Base-by-base conservation (phyloP, 1,139 yeast species). In the Taphrina betulina region DNA sequence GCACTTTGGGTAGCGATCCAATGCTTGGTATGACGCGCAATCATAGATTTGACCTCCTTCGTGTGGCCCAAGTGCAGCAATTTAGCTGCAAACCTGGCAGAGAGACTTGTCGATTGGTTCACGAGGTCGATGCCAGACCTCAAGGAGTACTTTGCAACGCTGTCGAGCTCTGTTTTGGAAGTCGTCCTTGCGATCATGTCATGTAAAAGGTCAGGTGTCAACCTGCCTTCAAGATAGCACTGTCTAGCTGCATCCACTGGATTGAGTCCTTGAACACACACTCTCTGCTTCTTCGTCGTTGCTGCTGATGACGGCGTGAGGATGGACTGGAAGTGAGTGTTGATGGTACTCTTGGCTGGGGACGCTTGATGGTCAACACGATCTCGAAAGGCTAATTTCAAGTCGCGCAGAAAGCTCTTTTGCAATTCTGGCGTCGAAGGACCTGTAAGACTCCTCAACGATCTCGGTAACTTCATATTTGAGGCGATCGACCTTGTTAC, bases 361-460 rank as follows among this genome's bases (percentile, higher is more conserved):
- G 54, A 40, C 20, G 54, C 41, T 7, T 37, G 46, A 33, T 50
- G 46, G 20, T 50, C 37, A 8, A 50, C 37, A 16, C 54, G 29
- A 10, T 38, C 46, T 8, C 54, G 54, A 16, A 50, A 50, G 20
- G 54, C 44, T 12, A 16, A 29, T 24, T 50, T 50, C 23, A 50
- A 46, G 24, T 50, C 54, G 17, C 31, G 37, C 33, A 50, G 41
- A 19, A 50, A 50, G 29, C 41, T 16, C n/a, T 31, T 22, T 34
- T 50, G 54, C 40, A 35, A 24, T 16, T 50, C 46, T 22, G 44
- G 40, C 14, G 54, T 33, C 23, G 37, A 33, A 7, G 54, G 54
- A 5, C 54, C 54, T 10, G 54, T 37, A 20, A 50, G 44, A 3
- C 45, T 37, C 16, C 46, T 46, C 3, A 50, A 34, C 5, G 37